These are phyloP conservation scores for Trifolium fragiferum DNA, from an alignment of 306 rosid species.

Conservation along the genomic window DNA sequence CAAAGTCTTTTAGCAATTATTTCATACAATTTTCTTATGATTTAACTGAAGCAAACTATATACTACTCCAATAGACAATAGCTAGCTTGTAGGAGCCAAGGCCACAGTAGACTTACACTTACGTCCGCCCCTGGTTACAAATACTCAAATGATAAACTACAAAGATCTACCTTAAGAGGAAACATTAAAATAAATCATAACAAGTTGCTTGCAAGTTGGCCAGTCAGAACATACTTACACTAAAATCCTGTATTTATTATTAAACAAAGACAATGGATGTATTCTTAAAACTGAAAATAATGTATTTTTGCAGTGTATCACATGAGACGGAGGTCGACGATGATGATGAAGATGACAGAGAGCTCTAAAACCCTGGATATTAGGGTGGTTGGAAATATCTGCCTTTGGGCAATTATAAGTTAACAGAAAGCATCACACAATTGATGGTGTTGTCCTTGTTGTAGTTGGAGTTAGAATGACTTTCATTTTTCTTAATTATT, in stretches of 20 bases:
- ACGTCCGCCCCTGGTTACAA: no score
- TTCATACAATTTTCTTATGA: no score
- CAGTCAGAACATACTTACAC: slow-evolving; percentile 8
- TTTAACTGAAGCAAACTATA: no score
- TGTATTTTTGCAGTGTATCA: slow-evolving; percentile 54
- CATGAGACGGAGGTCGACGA: slow-evolving; percentile 33
- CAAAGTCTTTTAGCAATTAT: no score
- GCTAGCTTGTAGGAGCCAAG: no score
- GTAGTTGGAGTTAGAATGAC: slow-evolving; percentile 22
- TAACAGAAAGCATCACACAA: slow-evolving; percentile 21
- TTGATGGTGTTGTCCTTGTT: slow-evolving; percentile 26
- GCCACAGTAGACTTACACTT: no score
- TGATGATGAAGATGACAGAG: slow-evolving; percentile 50
- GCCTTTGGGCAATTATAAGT: slow-evolving; percentile 13
- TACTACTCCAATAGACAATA: no score
- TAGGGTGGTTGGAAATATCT: slow-evolving; percentile 28
- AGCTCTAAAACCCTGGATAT: slow-evolving; percentile 54
- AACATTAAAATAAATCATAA: background rate
- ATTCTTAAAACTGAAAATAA: slow-evolving; percentile 24
- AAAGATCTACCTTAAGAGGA: background rate
- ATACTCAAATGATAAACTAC: slow-evolving; percentile 12
- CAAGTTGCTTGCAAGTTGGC: slow-evolving; percentile 8
- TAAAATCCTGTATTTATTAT: slow-evolving; percentile 9
- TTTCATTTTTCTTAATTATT: slow-evolving; percentile 4
- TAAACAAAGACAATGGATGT: slow-evolving; percentile 21